Percentiles rank a stretch among this genome's conserved stretches.
phyloP scores from a whole-genome alignment of 2,329 filamentous ascomycete species.

The Rutstroemia sydowiana region DNA sequence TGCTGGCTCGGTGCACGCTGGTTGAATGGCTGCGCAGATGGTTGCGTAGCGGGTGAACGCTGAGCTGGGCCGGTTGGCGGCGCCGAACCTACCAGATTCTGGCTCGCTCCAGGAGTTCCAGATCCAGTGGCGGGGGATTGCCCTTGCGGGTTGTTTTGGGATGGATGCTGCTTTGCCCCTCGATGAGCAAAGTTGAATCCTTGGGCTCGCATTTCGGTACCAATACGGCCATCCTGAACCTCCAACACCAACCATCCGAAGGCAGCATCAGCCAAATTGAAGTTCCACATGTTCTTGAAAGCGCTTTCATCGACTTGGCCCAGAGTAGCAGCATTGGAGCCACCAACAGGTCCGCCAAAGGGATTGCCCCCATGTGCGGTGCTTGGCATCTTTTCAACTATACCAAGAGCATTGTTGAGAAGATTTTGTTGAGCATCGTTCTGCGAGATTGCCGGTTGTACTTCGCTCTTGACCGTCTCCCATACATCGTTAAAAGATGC shows the following conservation, averaged over 20 bases:
- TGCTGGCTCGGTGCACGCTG: conserved; percentile 25
- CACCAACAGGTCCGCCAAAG: conserved; percentile 78
- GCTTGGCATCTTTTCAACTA: conserved; percentile 97
- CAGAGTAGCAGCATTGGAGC: conserved; percentile 55
- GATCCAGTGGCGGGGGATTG: conserved; percentile 32
- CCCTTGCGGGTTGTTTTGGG: conserved; percentile 29
- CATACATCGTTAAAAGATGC: conserved; percentile 98
- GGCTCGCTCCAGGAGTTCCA: conserved; percentile 29
- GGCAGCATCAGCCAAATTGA: conserved; percentile 93
- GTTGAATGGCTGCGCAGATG: conserved; percentile 22
- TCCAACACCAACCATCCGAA: conserved; percentile 95
- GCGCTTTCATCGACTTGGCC: conserved; percentile 96
- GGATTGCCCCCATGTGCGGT: conserved; percentile 94
- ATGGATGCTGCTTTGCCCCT: conserved; percentile 65
- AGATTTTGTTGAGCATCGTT: conserved; percentile 93
- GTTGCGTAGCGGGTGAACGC: conserved; percentile 22
- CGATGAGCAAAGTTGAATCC: conserved; percentile 99
- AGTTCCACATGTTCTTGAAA: conserved; percentile 99
- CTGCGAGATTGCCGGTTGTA: conserved; percentile 86
- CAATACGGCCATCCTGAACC: conserved; percentile 90
- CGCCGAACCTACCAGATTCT: conserved; percentile 28
- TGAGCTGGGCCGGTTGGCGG: conserved; percentile 26
- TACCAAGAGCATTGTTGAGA: conserved; percentile 79
- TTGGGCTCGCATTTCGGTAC: conserved; percentile 96
- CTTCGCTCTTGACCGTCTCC: conserved; percentile 96